Evolutionary conservation across 768 basidiomycete species (phyloP).

Genomic region (Nevesoporus exiguus): DNA sequence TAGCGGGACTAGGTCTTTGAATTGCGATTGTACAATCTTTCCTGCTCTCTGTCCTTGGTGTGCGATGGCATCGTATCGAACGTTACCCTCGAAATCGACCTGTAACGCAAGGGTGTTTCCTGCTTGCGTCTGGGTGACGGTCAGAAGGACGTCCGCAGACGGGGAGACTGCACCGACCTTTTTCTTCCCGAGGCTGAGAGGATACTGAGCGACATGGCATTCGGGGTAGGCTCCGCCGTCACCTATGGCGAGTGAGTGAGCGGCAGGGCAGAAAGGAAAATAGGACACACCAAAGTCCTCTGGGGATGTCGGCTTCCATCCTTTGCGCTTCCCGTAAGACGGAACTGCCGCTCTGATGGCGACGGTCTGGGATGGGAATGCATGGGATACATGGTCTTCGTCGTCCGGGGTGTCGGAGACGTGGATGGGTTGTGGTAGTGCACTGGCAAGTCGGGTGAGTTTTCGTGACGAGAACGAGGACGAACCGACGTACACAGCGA

Average conservation of each 20-base stretch:
- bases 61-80: conserved; percentile 96
- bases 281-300: conserved; percentile 75
- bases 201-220: conserved; percentile 97
- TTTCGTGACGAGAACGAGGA: background rate
- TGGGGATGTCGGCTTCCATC: conserved; percentile 80
- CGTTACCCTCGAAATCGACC: conserved; percentile 95
- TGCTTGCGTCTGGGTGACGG: conserved; percentile 63
- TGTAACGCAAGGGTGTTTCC: conserved; percentile 96
- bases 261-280: background rate
- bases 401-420: conserved; percentile 54
- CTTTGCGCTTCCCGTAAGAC: conserved; percentile 78
- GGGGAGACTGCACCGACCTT: conserved; percentile 52
- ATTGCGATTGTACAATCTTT: conserved; percentile 88
- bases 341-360: conserved; percentile 59
- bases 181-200: conserved; percentile 91
- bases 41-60: conserved; percentile 89
- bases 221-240: conserved; percentile 91
- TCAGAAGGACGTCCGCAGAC: background rate
- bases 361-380: conserved; percentile 35
- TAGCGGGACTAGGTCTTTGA: conserved; percentile 96
- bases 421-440: conserved; percentile 66
- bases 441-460: conserved; percentile 35
- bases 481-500: conserved; percentile 63
- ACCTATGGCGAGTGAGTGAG: conserved; percentile 38
- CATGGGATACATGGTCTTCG: conserved; percentile 48